These are phyloP conservation scores for Exophiala dermatitidis DNA, from an alignment of 2,329 filamentous ascomycete genomes.

Conservation along the genomic window DNA sequence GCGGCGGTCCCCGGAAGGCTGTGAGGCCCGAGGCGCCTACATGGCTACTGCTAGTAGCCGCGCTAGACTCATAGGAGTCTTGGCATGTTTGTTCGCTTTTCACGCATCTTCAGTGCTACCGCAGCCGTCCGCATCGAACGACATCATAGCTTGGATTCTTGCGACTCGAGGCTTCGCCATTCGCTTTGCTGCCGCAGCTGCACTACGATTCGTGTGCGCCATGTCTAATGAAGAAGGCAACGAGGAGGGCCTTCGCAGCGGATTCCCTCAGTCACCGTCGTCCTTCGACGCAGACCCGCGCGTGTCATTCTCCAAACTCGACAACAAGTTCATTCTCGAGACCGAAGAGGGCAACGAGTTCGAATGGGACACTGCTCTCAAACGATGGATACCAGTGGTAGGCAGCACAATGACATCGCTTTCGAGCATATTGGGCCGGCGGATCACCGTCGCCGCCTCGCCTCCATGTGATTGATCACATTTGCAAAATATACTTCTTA, in stretches of 20 bases:
- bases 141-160: background rate
- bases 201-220: background rate
- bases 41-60: no score
- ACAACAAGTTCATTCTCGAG: slow-evolving; percentile 75
- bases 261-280: slow-evolving; percentile 50
- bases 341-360: slow-evolving; percentile 78
- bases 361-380: slow-evolving; percentile 65
- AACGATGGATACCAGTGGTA: slow-evolving; percentile 67
- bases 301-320: slow-evolving; percentile 77
- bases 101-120: no score
- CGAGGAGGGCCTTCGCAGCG: slow-evolving; percentile 16
- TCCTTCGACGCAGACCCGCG: slow-evolving; percentile 72
- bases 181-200: background rate
- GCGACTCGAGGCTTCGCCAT: background rate
- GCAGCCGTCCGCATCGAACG: background rate
- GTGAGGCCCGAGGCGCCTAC: no score
- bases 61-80: no score
- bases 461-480: background rate
- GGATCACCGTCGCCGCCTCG: background rate
- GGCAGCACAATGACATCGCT: slow-evolving; percentile 24
- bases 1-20: no score
- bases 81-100: no score
- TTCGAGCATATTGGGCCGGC: slow-evolving; percentile 7
- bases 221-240: slow-evolving; percentile 17
- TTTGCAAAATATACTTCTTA: slow-evolving; percentile 12